Percentiles rank a stretch among this genome's conserved stretches.
Conservation (phyloP, 2,329 filamentous ascomycete genomes). For the Westerdykella aurantiaca region DNA sequence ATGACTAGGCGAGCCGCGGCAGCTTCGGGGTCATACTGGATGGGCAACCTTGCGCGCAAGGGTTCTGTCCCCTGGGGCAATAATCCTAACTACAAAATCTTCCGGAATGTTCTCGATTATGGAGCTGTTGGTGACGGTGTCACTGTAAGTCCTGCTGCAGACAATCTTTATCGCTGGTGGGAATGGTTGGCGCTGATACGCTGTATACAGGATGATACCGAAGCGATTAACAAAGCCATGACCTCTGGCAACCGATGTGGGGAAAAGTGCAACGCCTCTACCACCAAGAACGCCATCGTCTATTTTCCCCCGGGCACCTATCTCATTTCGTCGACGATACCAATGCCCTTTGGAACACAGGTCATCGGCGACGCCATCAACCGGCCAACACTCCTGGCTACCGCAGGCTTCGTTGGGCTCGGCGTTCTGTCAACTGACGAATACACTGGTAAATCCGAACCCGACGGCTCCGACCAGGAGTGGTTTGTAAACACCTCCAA, state of each 20-base stretch:
- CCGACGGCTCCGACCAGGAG: slow-evolving; percentile 47
- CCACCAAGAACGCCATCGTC: slow-evolving; percentile 47
- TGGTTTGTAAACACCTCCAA: slow-evolving; percentile 51
- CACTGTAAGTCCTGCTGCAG: slow-evolving; percentile 34
- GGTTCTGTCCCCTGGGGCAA: slow-evolving; percentile 60
- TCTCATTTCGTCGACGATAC: slow-evolving; percentile 36
- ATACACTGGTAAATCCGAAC: too few species aligned
- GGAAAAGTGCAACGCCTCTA: slow-evolving; percentile 41
- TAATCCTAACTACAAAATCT: slow-evolving; percentile 55
- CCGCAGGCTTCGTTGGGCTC: slow-evolving; percentile 48
- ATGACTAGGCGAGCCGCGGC: slow-evolving; percentile 8
- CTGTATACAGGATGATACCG: slow-evolving; percentile 63
- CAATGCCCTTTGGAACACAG: slow-evolving; percentile 6
- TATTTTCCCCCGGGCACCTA: slow-evolving; percentile 54
- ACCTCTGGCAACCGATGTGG: slow-evolving; percentile 32
- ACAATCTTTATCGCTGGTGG: slow-evolving; percentile 36
- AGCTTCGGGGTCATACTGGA: slow-evolving; percentile 56
- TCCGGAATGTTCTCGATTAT: slow-evolving; percentile 45
- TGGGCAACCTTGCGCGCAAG: slow-evolving; percentile 62
- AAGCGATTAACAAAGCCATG: slow-evolving; percentile 44
- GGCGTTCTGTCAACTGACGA: slow-evolving; percentile 43
- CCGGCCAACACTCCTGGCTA: slow-evolving; percentile 51
- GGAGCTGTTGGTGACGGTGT: slow-evolving; percentile 52
- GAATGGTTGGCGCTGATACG: slow-evolving; percentile 64
- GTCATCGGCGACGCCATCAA: slow-evolving; percentile 56